Conservation (phyloP, 2,329 filamentous ascomycete species). For the Shiraia bambusicola region DNA sequence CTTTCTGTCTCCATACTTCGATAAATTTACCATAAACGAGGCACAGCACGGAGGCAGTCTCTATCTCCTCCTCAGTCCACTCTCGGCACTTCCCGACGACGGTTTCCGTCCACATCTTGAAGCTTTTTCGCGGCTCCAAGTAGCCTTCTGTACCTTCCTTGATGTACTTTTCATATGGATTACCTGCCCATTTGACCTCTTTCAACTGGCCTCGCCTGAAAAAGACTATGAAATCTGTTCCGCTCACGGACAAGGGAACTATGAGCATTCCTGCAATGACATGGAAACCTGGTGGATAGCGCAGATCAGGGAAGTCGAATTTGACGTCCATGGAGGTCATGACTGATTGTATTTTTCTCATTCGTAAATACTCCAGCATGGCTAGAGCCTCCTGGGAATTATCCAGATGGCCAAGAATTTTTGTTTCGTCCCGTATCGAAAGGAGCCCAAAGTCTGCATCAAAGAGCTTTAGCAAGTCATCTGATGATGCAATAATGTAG, state of each 20-base stretch:
- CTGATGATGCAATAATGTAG: constrained; percentile 86
- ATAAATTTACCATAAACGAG: constrained; percentile 89
- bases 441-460: constrained; percentile 84
- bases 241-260: constrained; percentile 74
- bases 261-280: constrained; percentile 77
- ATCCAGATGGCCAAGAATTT: constrained; percentile 73
- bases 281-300: constrained; percentile 76
- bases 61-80: constrained; percentile 86
- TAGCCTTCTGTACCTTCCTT: constrained; percentile 72
- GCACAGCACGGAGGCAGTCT: constrained; percentile 84
- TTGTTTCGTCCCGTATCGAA: constrained; percentile 85
- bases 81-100: constrained; percentile 80
- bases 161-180: constrained; percentile 77
- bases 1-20: constrained; percentile 89
- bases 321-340: constrained; percentile 74
- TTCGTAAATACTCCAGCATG: constrained; percentile 79
- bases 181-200: constrained; percentile 83
- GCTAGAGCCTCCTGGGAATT: constrained; percentile 81
- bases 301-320: constrained; percentile 77
- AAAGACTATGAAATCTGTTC: constrained; percentile 85
- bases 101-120: constrained; percentile 78
- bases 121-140: constrained; percentile 76
- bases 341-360: constrained; percentile 73
- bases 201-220: constrained; percentile 76
- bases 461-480: constrained; percentile 80